These are phyloP conservation scores for Crithidia acanthocephali DNA, from an alignment of 208 protist species.

Conservation along the genomic window DNA sequence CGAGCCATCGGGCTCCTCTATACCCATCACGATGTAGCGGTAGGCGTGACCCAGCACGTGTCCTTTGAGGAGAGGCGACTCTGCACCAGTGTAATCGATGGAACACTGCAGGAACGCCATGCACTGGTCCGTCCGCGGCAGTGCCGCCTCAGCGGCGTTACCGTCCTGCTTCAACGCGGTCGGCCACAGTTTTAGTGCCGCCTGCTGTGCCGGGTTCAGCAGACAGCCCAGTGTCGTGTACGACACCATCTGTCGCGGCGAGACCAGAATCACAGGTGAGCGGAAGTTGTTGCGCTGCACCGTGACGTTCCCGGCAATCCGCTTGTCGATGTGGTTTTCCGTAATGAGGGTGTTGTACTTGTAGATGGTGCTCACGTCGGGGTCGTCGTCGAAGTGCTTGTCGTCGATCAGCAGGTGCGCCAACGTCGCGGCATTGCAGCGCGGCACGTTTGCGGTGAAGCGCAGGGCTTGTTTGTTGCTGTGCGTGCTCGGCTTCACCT, in stretches of 20 bases:
- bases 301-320: slow-evolving; percentile 34
- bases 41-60: slow-evolving; percentile 27
- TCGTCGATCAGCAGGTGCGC: slow-evolving; percentile 42
- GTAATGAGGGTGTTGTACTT: slow-evolving; percentile 36
- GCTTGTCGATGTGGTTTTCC: slow-evolving; percentile 26
- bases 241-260: slow-evolving; percentile 42
- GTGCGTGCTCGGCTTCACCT: slow-evolving; percentile 19
- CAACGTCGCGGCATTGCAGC: slow-evolving; percentile 38
- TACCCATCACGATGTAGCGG: slow-evolving; percentile 39
- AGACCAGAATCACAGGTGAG: slow-evolving; percentile 25
- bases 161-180: background rate
- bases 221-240: slow-evolving; percentile 35
- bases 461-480: slow-evolving; percentile 36
- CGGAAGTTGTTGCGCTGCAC: slow-evolving; percentile 42
- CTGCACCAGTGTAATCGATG: slow-evolving; percentile 35
- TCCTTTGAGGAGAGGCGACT: slow-evolving; percentile 20
- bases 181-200: slow-evolving; percentile 29
- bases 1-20: slow-evolving; percentile 55
- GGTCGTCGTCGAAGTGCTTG: slow-evolving; percentile 33
- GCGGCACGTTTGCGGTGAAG: slow-evolving; percentile 40
- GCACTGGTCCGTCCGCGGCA: slow-evolving; percentile 8
- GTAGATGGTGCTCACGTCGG: slow-evolving; percentile 39
- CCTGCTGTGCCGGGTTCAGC: slow-evolving; percentile 46
- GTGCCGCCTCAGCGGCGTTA: background rate
- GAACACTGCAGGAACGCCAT: slow-evolving; percentile 47